Evolutionary conservation across 768 basidiomycete genomes (phyloP), one percentile per base, ranked within the genome.

Genomic region (Tricholomella constricta): DNA sequence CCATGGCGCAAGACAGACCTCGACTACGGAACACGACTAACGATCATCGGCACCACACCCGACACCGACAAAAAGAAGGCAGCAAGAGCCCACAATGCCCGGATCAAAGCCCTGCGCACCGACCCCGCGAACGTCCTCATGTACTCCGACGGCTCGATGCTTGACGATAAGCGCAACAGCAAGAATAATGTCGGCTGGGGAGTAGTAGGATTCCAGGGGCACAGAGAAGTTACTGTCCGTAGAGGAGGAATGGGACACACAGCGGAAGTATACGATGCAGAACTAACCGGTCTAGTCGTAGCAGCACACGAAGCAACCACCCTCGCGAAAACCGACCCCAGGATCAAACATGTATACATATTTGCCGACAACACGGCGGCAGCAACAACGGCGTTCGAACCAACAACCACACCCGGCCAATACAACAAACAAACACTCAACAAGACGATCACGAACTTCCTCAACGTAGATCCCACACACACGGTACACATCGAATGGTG

Each of bases 221-320:
- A 51, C 2, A 38, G 32, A 4, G 63, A 69, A 36, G 42, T 62
- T 9, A 25, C 48, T 25, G 20, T 35, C 2, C 34, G 25, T 0
- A 22, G 37, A 8, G 47, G 64, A n/a, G 65, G 67, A 6, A 44
- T 69, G 31, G n/a, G n/a, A n/a, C n/a, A n/a, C n/a, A n/a, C n/a
- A n/a, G n/a, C n/a, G n/a, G n/a, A n/a, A n/a, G n/a, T n/a, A n/a
- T n/a, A n/a, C n/a, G n/a, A n/a, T n/a, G n/a, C n/a, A n/a, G n/a
- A n/a, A n/a, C n/a, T n/a, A n/a, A n/a, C n/a, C n/a, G n/a, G n/a
- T n/a, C n/a, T n/a, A n/a, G n/a, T n/a, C n/a, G n/a, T n/a, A n/a
- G 68, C 67, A 3, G 52, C 60, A 12, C 45, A 44, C 3, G 27
- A 40, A n/a, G 64, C 60, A 7, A 45, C 45, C 4, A 23, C 44